Evolutionary conservation across 768 basidiomycete species (phyloP), one percentile per base, ranked within the genome.

Genomic region (Leccinum broughii): DNA sequence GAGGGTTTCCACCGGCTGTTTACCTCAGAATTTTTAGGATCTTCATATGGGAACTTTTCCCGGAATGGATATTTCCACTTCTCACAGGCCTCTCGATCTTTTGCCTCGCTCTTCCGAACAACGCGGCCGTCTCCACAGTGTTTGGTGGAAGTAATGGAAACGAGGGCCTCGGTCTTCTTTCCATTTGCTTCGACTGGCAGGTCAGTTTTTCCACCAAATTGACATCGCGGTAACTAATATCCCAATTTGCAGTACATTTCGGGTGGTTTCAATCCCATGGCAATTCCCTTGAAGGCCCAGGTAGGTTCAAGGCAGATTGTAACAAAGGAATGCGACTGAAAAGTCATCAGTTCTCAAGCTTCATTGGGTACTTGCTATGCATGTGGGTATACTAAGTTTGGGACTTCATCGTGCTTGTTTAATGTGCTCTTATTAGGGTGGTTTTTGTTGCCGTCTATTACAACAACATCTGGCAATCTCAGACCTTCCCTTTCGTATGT

Each of bases 91-190:
- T 88, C 41, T 84, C 83, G 14, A 79, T 87, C 20, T 75, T 87
- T 66, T 89, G 88, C 63, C 77, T 89, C 41, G 79, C 85, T 2
- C 76, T 79, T 51, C 78, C 77, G 39, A 71, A 85, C 20, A 82
- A 76, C 55, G 63, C 81, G 0, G 77, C 78, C 71, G 76, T 86
- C 59, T 81, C 84, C 0, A 77, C 80, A 34, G 75, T 86, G 34
- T 86, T 87, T 64, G 86, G 85, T 55, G 86, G 86, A 46, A 83
- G 79, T 35, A 80, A 83, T 35, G 85, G 79, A 55, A 86, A 88
- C 57, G 85, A 87, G 70, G 85, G 86, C 6, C 78, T 87, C 44
- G 86, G 85, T 11, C 71, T 83, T 54, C 80, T 88, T 46, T 79
- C 85, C 2, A 66, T 87, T 41, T 85, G 77, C 63, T 72, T 88